Evolutionary conservation across 2,329 filamentous ascomycete species (phyloP).

Genomic region (Neopestalotiopsis sp.): DNA sequence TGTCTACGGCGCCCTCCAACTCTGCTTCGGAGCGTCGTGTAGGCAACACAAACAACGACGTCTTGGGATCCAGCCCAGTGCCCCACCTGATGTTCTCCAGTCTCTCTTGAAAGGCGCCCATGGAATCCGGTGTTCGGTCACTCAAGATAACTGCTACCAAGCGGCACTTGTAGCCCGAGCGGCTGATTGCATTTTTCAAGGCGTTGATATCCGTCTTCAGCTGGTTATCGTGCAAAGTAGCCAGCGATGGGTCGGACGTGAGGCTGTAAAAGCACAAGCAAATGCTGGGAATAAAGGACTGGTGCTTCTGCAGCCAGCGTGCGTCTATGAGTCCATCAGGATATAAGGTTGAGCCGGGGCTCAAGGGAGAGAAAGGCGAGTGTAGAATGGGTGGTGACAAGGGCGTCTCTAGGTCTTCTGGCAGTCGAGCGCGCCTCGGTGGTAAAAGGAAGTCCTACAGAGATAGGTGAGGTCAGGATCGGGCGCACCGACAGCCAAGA

Average conservation of each 20-base stretch:
- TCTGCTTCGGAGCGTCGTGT: slow-evolving; percentile 75
- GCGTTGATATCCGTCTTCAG: slow-evolving; percentile 86
- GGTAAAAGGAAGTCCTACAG: slow-evolving; percentile 61
- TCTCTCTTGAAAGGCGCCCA: slow-evolving; percentile 72
- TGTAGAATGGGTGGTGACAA: slow-evolving; percentile 68
- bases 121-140: slow-evolving; percentile 60
- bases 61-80: slow-evolving; percentile 82
- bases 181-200: slow-evolving; percentile 69
- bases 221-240: slow-evolving; percentile 83
- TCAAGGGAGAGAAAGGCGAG: slow-evolving; percentile 90
- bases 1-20: slow-evolving; percentile 74
- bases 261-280: slow-evolving; percentile 84
- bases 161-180: slow-evolving; percentile 78
- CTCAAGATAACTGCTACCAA: slow-evolving; percentile 80
- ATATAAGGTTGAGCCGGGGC: slow-evolving; percentile 81
- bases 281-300: slow-evolving; percentile 79
- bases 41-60: slow-evolving; percentile 80
- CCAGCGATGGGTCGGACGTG: slow-evolving; percentile 72
- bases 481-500: not conserved
- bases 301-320: slow-evolving; percentile 88
- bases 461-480: slow-evolving; percentile 16
- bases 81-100: slow-evolving; percentile 79
- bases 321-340: slow-evolving; percentile 87
- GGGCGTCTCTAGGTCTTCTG: slow-evolving; percentile 55
- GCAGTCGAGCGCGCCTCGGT: slow-evolving; percentile 60